These are phyloP conservation scores for Capniomyces stellatus DNA, from an alignment of 371 early-diverging fungal genomes.

Conservation along the genomic window DNA sequence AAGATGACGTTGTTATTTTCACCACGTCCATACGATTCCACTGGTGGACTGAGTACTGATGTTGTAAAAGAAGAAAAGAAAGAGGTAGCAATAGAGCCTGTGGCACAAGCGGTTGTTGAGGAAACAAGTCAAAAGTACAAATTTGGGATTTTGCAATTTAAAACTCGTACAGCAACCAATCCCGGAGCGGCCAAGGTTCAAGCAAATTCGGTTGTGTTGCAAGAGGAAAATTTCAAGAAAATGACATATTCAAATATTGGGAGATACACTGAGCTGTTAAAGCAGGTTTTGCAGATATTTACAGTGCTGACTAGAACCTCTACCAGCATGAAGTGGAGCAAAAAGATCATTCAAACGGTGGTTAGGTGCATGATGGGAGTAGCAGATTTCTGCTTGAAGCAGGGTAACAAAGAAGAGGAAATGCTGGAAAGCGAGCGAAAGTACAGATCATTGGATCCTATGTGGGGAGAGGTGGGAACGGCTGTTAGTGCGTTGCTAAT, in stretches of 20 bases:
- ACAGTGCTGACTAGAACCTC: background rate
- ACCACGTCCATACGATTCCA: constrained; percentile 3
- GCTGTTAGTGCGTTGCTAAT: constrained; percentile 1
- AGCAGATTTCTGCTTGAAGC: constrained; percentile 3
- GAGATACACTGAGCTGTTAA: constrained; percentile 1
- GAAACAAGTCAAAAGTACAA: background rate
- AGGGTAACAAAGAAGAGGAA: constrained; percentile 5
- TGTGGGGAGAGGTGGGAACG: constrained; percentile 1
- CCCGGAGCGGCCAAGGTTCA: no score
- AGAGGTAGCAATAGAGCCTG: background rate
- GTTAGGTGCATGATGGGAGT: constrained; percentile 1
- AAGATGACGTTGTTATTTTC: background rate
- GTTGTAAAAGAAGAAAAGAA: background rate
- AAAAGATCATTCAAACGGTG: constrained; percentile 2
- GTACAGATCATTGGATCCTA: background rate
- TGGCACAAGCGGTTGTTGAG: background rate
- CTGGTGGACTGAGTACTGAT: background rate
- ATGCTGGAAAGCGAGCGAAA: background rate
- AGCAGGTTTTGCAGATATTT: constrained; percentile 1
- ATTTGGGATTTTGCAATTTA: background rate
- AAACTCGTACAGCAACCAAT: background rate
- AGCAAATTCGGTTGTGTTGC: no score
- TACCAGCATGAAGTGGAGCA: background rate
- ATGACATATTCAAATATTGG: background rate
- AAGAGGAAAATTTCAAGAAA: background rate